These are phyloP conservation scores for Cornus suecica DNA, from an alignment of 148 eudicot species.

Conservation along the genomic window DNA sequence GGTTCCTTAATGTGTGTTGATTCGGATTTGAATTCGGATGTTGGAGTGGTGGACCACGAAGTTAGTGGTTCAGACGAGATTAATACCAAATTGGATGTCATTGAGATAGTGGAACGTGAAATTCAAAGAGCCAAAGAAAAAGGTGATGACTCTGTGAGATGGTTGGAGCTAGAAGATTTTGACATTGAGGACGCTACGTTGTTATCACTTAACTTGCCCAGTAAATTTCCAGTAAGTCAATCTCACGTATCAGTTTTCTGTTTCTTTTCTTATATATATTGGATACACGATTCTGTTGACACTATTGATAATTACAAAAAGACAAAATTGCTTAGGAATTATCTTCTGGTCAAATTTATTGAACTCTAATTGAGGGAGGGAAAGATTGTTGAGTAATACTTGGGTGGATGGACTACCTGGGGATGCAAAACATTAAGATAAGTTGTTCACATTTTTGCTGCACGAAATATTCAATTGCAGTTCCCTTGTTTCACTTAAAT, in stretches of 20 bases:
- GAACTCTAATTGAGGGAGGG: neutral
- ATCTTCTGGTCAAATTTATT: neutral
- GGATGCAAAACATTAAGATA: too few relatives aligned
- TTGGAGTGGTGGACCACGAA: conserved; percentile 23
- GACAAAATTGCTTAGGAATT: neutral
- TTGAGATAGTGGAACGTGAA: conserved; percentile 60
- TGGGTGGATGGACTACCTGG: neutral
- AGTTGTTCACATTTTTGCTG: too few relatives aligned
- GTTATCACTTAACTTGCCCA: conserved; percentile 67
- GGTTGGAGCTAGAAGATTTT: conserved; percentile 95
- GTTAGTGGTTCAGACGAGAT: conserved; percentile 26
- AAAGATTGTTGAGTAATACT: conserved; percentile 3
- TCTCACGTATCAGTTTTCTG: conserved; percentile 8
- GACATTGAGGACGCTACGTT: conserved; percentile 63
- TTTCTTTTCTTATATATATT: conserved; percentile 3
- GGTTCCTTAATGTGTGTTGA: conserved; percentile 91
- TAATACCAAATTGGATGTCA: conserved; percentile 31
- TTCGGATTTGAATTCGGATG: conserved; percentile 37
- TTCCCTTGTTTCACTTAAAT: neutral
- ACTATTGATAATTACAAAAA: neutral
- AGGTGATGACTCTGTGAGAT: conserved; percentile 46
- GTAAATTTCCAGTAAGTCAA: conserved; percentile 81
- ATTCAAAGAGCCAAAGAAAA: conserved; percentile 42
- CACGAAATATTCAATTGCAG: too few relatives aligned
- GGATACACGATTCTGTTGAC: neutral